Conservation (phyloP, 2,329 filamentous ascomycete species). For the Trichoderma sp. region DNA sequence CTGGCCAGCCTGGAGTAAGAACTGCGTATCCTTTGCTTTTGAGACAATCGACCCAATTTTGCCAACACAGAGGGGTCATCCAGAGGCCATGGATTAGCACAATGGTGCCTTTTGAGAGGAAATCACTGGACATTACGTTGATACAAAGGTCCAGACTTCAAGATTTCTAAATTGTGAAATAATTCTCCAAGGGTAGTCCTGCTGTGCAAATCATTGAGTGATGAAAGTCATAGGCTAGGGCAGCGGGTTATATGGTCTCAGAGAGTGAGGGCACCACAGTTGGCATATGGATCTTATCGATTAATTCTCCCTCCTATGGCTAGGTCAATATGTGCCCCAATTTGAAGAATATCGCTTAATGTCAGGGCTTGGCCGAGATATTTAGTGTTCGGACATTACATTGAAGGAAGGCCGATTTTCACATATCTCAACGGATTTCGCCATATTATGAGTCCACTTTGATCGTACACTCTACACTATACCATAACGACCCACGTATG, state of each 20-base stretch:
- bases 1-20: background rate
- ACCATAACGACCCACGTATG: no score
- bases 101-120: background rate
- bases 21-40: background rate
- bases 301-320: background rate
- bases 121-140: background rate
- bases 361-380: background rate
- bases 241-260: background rate
- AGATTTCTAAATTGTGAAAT: background rate
- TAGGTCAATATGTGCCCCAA: background rate
- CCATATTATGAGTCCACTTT: background rate
- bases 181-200: no score
- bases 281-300: background rate
- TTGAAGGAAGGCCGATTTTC: background rate
- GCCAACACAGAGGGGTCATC: background rate
- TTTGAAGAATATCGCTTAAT: background rate
- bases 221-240: background rate
- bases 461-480: background rate
- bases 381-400: background rate
- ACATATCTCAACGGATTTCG: background rate
- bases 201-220: background rate
- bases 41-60: background rate
- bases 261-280: background rate
- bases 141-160: background rate
- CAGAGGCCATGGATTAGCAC: background rate